phyloP scores from a whole-genome alignment of 805 yeast genomes.

The Jamesozyma jinghongensis region DNA sequence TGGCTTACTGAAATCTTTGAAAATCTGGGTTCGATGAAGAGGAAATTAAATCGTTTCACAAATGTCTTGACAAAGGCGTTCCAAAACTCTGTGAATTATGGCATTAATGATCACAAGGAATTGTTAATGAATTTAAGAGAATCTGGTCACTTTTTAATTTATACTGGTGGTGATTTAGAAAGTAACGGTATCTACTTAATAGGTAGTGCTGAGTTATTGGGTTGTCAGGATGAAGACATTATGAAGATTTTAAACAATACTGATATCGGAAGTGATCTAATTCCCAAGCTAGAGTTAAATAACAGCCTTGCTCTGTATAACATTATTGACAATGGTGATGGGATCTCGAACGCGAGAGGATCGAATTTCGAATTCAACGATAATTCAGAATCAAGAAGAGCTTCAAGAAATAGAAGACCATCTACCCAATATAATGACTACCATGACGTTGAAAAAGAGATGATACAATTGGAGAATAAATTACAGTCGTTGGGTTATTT shows the following conservation, averaged over 20 bases:
- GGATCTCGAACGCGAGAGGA: not conserved
- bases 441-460: slow-evolving; percentile 25
- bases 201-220: slow-evolving; percentile 47
- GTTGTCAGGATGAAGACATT: slow-evolving; percentile 35
- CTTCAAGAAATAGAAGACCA: not conserved
- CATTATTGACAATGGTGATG: not conserved
- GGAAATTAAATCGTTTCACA: slow-evolving; percentile 74
- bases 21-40: slow-evolving; percentile 63
- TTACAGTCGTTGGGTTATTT: slow-evolving; percentile 46
- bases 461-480: slow-evolving; percentile 20
- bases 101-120: slow-evolving; percentile 41
- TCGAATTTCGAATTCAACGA: not conserved
- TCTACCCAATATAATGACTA: slow-evolving; percentile 19
- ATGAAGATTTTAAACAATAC: slow-evolving; percentile 37
- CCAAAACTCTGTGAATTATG: slow-evolving; percentile 61
- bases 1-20: slow-evolving; percentile 65
- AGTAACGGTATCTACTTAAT: slow-evolving; percentile 70
- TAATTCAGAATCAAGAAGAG: not conserved
- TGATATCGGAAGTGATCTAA: slow-evolving; percentile 44
- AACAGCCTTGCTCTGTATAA: slow-evolving; percentile 20
- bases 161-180: slow-evolving; percentile 58
- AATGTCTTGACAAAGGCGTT: slow-evolving; percentile 58
- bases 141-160: slow-evolving; percentile 66
- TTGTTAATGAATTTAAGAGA: slow-evolving; percentile 52
- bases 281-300: slow-evolving; percentile 26